Evolutionary conservation across 768 basidiomycete genomes (phyloP).

Genomic region (Pisolithus orientalis): DNA sequence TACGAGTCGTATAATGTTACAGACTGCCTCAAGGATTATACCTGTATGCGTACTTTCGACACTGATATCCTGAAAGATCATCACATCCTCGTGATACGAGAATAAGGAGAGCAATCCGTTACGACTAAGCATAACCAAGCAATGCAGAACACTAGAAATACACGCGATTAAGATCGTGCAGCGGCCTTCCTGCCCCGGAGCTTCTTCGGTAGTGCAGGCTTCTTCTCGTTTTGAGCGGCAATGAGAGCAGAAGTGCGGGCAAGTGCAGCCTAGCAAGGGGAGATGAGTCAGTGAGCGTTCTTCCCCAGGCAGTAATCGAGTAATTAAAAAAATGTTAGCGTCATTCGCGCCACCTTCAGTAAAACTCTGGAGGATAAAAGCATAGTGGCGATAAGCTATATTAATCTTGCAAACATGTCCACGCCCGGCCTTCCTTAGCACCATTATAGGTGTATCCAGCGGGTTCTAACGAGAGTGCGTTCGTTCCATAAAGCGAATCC

Average conservation of each 20-base stretch:
- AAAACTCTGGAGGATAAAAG: conserved; percentile 14
- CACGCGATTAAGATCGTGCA: conserved; percentile 16
- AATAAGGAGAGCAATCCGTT: conserved; percentile 11
- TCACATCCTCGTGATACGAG: neutral
- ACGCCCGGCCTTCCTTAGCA: conserved; percentile 80
- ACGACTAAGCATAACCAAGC: conserved; percentile 16
- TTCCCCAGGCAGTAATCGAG: conserved; percentile 41
- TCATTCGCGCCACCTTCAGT: conserved; percentile 27
- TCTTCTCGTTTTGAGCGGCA: conserved; percentile 66
- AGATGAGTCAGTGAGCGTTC: conserved; percentile 13
- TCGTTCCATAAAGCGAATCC: conserved; percentile 5
- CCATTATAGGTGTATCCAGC: conserved; percentile 55
- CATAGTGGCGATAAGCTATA: conserved; percentile 13
- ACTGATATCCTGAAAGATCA: conserved; percentile 1
- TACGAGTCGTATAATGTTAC: neutral
- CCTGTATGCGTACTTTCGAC: conserved; percentile 17
- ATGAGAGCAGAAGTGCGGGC: conserved; percentile 72
- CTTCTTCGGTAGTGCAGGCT: conserved; percentile 62
- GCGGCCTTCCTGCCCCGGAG: conserved; percentile 58
- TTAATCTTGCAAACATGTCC: conserved; percentile 87
- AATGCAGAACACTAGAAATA: conserved; percentile 17
- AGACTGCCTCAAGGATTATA: conserved; percentile 5
- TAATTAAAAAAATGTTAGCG: conserved; percentile 15
- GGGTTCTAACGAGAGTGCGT: conserved; percentile 92
- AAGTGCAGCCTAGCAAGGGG: conserved; percentile 52